A percentile compares a stretch with the other conserved stretches of the same genome.
Evolutionary conservation across 202 grass and related monocot genomes (phyloP).

Genomic region (Dendrocalamus latiflorus): DNA sequence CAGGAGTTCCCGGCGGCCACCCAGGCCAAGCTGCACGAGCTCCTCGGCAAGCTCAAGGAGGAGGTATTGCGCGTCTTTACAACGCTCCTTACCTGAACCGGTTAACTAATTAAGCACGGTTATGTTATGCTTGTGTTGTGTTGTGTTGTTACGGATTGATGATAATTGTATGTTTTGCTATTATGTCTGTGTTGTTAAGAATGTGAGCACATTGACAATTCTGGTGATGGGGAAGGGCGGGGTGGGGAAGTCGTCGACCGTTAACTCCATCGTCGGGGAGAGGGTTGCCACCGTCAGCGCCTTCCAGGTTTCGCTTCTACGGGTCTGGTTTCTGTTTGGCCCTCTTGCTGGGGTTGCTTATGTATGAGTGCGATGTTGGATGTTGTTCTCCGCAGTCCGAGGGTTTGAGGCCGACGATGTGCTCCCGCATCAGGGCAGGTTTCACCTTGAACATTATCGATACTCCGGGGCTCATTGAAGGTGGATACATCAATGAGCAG

Average conservation of each 20-base stretch:
- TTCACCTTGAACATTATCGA: conserved; percentile 98
- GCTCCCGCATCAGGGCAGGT: conserved; percentile 53
- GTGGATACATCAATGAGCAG: conserved; percentile 92
- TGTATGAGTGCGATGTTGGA: neutral
- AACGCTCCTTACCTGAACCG: neutral
- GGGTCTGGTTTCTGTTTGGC: neutral
- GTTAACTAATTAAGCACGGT: neutral
- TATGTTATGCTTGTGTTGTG: neutral
- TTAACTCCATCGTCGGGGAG: conserved; percentile 90
- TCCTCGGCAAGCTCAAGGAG: conserved; percentile 71
- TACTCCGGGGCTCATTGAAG: conserved; percentile 95
- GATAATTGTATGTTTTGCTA: neutral
- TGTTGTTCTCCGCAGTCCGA: conserved; percentile 55
- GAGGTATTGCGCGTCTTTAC: conserved; percentile 38
- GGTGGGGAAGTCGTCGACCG: conserved; percentile 90
- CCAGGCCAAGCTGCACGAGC: conserved; percentile 69
- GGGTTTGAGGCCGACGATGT: conserved; percentile 77
- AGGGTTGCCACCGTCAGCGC: conserved; percentile 73
- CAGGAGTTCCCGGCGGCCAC: conserved; percentile 66
- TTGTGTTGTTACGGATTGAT: neutral
- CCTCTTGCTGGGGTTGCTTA: neutral
- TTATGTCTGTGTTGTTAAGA: conserved; percentile 39
- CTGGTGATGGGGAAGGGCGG: conserved; percentile 97
- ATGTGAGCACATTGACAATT: conserved; percentile 88
- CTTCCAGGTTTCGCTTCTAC: conserved; percentile 63